Percentiles rank a stretch among this genome's conserved stretches.
Conservation (phyloP, 176 grass and related monocot species). For the Aechmea fasciata region DNA sequence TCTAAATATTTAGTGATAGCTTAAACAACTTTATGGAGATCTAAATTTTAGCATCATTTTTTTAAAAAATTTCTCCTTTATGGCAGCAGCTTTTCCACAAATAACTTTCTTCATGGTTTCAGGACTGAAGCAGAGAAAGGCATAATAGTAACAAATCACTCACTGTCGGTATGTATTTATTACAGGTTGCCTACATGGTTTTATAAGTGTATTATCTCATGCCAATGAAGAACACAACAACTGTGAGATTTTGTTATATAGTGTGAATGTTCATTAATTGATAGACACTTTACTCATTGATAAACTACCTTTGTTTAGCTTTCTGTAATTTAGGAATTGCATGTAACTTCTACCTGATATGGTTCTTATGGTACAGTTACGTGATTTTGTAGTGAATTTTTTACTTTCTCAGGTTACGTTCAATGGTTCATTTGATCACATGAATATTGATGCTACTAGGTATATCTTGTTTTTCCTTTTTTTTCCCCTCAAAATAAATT, state of each 20-base stretch:
- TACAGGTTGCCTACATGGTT: not conserved
- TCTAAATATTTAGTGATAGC: no score
- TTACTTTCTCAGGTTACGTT: conserved; percentile 64
- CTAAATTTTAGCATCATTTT: no score
- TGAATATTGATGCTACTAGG: conserved; percentile 96
- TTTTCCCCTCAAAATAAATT: not conserved
- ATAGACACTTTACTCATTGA: not conserved
- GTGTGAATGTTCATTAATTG: not conserved
- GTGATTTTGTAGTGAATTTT: no score
- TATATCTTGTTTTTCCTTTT: conserved; percentile 31
- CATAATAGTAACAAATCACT: conserved; percentile 75
- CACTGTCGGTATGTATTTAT: conserved; percentile 52
- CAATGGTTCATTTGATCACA: conserved; percentile 93
- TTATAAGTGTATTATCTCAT: no score
- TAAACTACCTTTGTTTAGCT: not conserved
- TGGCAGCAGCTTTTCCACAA: not conserved
- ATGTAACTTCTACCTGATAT: no score
- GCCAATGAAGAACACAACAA: no score
- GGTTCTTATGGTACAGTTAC: no score
- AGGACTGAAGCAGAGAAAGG: conserved; percentile 90
- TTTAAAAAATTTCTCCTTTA: no score
- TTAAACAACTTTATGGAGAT: no score
- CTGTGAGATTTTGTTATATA: no score
- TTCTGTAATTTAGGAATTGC: no score
- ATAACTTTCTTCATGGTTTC: conserved; percentile 15